Evolutionary conservation across 2,329 filamentous ascomycete species (phyloP), one percentile per base, ranked within the genome.

Genomic region (Phaeoacremonium minimum): DNA sequence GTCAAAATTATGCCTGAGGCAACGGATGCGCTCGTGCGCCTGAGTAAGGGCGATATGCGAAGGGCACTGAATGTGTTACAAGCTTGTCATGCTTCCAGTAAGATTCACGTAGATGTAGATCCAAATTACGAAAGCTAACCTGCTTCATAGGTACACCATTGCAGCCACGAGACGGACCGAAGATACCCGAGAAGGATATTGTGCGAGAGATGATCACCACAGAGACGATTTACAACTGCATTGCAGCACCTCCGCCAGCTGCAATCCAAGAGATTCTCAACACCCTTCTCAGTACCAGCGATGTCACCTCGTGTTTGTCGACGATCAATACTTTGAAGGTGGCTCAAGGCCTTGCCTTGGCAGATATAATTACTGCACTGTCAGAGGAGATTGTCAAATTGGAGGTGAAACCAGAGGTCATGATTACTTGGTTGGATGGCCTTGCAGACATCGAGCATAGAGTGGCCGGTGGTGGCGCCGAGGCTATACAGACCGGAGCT

Each of bases 41-140:
- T 98, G 41, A 94, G 88, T 60, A 94, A 91, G 59, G 93, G 93
- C 35, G 93, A 98, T 56, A 98, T 98, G 93, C 77, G 93, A 54
- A 73, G 93, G 45, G 90, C 93, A 0, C 62, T 98, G 48, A 98
- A 98, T 53, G 93, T 98, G 8, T 71, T 98, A 18, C 93, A 98
- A 64, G 93, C 93, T 7, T 98, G 93, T 48, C 88, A 97, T 58
- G 93, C 93, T 20, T 95, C 89, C 43, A 94, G 88, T 80, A 77
- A 70, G 67, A 60, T 14, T 11, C 19, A 16, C 15, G 15, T 29
- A 12, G 7, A 7, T 13, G 8, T 26, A n/a, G 9, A 9, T 26
- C n/a, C 9, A 26, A 26, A 26, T 9, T 2, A 4, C 4, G 15
- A 17, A 18, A 31, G 28, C 15, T 40, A 48, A 22, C 47, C 19